A percentile compares a stretch with the other conserved stretches of the same genome.
Evolutionary conservation across 1,139 yeast species (phyloP).

Genomic region (Suhomyces kunorum): DNA sequence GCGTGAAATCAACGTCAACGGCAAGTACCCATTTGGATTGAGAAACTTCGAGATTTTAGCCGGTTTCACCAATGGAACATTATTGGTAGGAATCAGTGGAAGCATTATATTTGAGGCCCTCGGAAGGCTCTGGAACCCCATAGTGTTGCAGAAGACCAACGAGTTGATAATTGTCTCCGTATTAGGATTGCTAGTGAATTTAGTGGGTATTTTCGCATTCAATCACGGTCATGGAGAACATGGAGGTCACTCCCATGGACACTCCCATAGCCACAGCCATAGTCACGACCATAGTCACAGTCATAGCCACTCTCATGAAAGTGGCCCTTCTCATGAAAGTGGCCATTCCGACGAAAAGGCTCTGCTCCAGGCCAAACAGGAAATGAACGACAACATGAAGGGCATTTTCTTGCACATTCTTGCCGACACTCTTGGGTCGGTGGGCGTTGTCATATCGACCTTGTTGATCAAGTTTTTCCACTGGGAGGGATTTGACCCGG

Average conservation of each 20-base stretch:
- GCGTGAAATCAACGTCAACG: slow-evolving; percentile 51
- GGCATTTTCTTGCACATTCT: slow-evolving; percentile 91
- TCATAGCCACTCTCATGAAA: slow-evolving; percentile 3
- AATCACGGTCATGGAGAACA: slow-evolving; percentile 63
- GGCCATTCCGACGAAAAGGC: slow-evolving; percentile 16
- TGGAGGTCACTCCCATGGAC: slow-evolving; percentile 32
- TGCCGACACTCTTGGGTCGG: slow-evolving; percentile 96
- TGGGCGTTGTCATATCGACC: slow-evolving; percentile 91
- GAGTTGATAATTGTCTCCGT: slow-evolving; percentile 83
- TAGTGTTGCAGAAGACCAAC: slow-evolving; percentile 73
- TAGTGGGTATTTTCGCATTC: slow-evolving; percentile 92
- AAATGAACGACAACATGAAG: slow-evolving; percentile 80
- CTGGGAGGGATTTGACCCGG: slow-evolving; percentile 79
- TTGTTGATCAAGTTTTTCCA: slow-evolving; percentile 57
- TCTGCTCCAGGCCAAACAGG: background rate
- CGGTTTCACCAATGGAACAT: slow-evolving; percentile 91
- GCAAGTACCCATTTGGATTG: slow-evolving; percentile 83
- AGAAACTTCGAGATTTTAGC: slow-evolving; percentile 86
- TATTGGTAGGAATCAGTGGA: slow-evolving; percentile 82
- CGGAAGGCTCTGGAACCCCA: slow-evolving; percentile 77
- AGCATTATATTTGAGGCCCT: slow-evolving; percentile 87
- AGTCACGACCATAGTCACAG: slow-evolving; percentile 17
- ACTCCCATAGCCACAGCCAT: slow-evolving; percentile 23
- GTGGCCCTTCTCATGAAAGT: slow-evolving; percentile 12
- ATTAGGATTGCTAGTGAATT: slow-evolving; percentile 81